These are phyloP conservation scores for Cunninghamia lanceolata DNA, from an alignment of 75 land plant species.

Conservation along the genomic window DNA sequence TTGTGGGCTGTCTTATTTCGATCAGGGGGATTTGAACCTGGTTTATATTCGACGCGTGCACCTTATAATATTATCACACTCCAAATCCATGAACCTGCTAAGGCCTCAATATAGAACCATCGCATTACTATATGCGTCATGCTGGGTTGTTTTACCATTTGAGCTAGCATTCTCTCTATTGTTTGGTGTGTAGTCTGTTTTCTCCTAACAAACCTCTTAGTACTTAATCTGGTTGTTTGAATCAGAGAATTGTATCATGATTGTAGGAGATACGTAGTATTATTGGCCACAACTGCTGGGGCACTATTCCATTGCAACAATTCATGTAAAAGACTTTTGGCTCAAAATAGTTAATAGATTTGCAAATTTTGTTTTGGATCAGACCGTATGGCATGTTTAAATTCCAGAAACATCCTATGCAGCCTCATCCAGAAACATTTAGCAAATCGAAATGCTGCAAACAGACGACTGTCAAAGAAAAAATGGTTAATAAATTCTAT, in stretches of 20 bases:
- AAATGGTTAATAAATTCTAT: neutral
- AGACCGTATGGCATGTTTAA: too few relatives aligned
- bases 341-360: neutral
- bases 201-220: neutral
- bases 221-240: neutral
- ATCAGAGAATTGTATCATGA: neutral
- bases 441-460: too few relatives aligned
- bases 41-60: neutral
- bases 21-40: neutral
- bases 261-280: neutral
- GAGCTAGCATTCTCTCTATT: too few relatives aligned
- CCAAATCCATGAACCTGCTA: too few relatives aligned
- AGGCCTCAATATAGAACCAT: too few relatives aligned
- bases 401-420: too few relatives aligned
- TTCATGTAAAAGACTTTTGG: neutral
- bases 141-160: too few relatives aligned
- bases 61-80: neutral
- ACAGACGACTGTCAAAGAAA: too few relatives aligned
- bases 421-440: too few relatives aligned
- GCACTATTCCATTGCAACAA: neutral
- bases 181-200: too few relatives aligned
- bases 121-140: too few relatives aligned
- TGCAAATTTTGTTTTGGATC: too few relatives aligned
- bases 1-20: neutral
- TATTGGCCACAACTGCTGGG: neutral